These are phyloP conservation scores for Populus hybrid DNA, from an alignment of 441 rosid species.

Conservation along the genomic window DNA sequence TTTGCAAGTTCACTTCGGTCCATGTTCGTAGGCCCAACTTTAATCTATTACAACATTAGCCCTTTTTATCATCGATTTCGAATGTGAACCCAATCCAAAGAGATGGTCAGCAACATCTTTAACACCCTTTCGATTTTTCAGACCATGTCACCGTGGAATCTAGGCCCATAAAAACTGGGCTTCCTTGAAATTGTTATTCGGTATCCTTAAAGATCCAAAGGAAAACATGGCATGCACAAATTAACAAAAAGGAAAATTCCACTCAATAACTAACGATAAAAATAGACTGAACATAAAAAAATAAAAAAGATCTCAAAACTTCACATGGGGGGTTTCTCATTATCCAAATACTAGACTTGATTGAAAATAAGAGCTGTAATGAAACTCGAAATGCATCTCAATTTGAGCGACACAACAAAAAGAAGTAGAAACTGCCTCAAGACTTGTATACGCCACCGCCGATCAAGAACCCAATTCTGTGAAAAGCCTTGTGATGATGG, in stretches of 20 bases:
- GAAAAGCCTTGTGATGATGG: conserved; percentile 2
- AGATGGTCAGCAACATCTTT: not conserved
- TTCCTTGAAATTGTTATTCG: not conserved
- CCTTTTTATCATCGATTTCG: not conserved
- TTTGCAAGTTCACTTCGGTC: not conserved
- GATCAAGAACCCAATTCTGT: conserved; percentile 23
- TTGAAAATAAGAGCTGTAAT: no score
- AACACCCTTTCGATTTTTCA: not conserved
- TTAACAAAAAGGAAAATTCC: no score
- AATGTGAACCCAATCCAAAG: not conserved
- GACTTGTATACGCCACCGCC: conserved; percentile 10
- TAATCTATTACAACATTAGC: no score
- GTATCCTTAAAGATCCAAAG: not conserved
- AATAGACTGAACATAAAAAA: no score
- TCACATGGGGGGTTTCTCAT: no score
- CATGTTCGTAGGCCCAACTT: not conserved
- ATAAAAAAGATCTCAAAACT: no score
- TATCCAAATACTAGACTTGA: no score
- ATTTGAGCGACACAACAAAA: not conserved
- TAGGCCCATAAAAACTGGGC: not conserved
- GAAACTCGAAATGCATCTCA: no score
- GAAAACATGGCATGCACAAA: no score
- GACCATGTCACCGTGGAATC: not conserved
- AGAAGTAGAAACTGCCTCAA: not conserved
- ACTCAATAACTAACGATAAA: no score